Conservation (phyloP, 768 basidiomycete genomes). For the Boletus subparvulus region DNA sequence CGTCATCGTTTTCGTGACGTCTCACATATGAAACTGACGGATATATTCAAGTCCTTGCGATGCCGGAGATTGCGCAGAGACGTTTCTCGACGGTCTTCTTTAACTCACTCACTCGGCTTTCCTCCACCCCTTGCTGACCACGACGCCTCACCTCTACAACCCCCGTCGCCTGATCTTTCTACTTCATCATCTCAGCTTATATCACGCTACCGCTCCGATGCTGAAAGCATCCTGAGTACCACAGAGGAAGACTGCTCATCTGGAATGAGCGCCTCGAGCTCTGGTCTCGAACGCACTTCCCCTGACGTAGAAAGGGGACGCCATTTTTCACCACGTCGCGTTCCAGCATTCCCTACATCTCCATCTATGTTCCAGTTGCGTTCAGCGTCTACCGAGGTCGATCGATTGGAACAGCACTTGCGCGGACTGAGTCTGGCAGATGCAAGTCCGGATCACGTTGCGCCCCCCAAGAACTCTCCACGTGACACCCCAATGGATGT, state of each 20-base stretch:
- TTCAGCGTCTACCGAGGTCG: conserved; percentile 14
- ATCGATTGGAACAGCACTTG: conserved; percentile 19
- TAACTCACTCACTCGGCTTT: conserved; percentile 1
- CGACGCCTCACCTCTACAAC: conserved; percentile 6
- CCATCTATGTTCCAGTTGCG: conserved; percentile 24
- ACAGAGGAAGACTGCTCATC: conserved; percentile 11
- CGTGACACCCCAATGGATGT: conserved; percentile 9
- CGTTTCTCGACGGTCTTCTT: conserved; percentile 2
- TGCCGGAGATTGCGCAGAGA: conserved; percentile 7
- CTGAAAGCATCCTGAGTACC: conserved; percentile 3
- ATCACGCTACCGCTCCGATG: conserved; percentile 2
- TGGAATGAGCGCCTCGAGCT: conserved; percentile 12
- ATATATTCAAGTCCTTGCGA: conserved; percentile 25
- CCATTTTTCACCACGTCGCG: not conserved
- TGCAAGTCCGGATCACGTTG: conserved; percentile 1
- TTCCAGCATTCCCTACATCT: conserved; percentile 12
- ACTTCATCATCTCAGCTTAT: not conserved
- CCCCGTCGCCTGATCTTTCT: not conserved
- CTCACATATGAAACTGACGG: conserved; percentile 17
- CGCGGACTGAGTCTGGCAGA: conserved; percentile 20
- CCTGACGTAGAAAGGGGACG: not conserved
- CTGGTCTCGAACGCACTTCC: not conserved
- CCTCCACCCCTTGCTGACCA: conserved; percentile 4
- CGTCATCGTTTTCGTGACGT: conserved; percentile 18
- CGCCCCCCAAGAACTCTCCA: not conserved